Conservation (phyloP, 805 yeast species). For the Saccharomycopsis olivae region DNA sequence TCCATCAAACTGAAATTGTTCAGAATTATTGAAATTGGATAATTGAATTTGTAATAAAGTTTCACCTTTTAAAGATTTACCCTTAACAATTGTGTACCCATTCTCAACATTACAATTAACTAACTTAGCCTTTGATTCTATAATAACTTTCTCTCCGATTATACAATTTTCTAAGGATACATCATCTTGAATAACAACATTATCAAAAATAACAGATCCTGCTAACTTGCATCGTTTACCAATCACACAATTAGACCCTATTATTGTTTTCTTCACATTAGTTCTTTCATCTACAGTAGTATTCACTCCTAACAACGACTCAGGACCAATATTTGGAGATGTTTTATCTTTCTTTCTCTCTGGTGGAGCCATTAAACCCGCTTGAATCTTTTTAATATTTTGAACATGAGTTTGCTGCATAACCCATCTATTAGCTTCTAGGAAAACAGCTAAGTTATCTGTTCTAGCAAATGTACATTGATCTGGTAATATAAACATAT, state of each 20-base stretch:
- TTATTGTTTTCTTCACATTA: slow-evolving; percentile 74
- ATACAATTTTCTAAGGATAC: slow-evolving; percentile 72
- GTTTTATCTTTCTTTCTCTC: slow-evolving; percentile 35
- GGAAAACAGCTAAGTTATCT: slow-evolving; percentile 67
- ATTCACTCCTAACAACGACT: slow-evolving; percentile 63
- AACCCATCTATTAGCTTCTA: slow-evolving; percentile 80
- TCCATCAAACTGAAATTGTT: slow-evolving; percentile 22
- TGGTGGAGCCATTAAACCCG: slow-evolving; percentile 16
- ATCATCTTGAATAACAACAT: slow-evolving; percentile 70
- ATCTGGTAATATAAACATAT: slow-evolving; percentile 60
- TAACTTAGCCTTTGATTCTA: slow-evolving; percentile 55
- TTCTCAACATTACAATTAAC: slow-evolving; percentile 84
- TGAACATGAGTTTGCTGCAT: slow-evolving; percentile 33
- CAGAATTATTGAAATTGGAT: slow-evolving; percentile 24
- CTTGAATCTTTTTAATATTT: slow-evolving; percentile 8
- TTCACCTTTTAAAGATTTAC: slow-evolving; percentile 45
- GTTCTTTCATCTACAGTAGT: slow-evolving; percentile 73
- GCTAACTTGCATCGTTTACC: slow-evolving; percentile 84
- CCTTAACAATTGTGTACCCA: slow-evolving; percentile 52
- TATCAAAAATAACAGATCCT: slow-evolving; percentile 71
- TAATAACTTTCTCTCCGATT: slow-evolving; percentile 57
- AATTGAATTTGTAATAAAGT: slow-evolving; percentile 34
- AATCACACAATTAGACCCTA: slow-evolving; percentile 63
- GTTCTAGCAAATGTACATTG: slow-evolving; percentile 64
- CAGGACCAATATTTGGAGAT: slow-evolving; percentile 77